phyloP scores from a whole-genome alignment of 306 rosid genomes.

The Citrullus colocynthis region DNA sequence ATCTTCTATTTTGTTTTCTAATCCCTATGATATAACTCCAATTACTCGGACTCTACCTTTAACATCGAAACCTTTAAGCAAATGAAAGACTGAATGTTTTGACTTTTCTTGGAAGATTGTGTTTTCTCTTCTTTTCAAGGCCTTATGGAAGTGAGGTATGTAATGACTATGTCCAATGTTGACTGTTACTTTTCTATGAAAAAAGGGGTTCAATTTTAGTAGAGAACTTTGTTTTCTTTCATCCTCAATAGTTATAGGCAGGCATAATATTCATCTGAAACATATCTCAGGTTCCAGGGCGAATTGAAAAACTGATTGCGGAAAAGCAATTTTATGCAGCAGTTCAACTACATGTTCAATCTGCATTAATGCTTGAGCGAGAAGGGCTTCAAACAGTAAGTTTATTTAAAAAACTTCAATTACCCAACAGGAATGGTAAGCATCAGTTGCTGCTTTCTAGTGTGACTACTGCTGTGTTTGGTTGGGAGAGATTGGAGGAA shows the following conservation, averaged over 20 bases:
- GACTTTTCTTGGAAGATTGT: not conserved
- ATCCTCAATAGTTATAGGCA: constrained; percentile 4
- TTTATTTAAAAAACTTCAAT: constrained; percentile 3
- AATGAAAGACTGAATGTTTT: not conserved
- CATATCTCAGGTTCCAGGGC: constrained; percentile 77
- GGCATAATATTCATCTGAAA: constrained; percentile 15
- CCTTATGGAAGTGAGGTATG: not conserved
- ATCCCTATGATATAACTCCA: not conserved
- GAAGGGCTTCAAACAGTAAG: constrained; percentile 92
- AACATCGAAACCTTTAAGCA: not conserved
- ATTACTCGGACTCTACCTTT: not conserved
- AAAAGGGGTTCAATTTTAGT: not conserved
- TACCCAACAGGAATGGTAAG: not conserved
- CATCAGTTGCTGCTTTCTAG: not conserved
- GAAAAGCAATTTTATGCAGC: constrained; percentile 97
- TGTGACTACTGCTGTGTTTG: not conserved
- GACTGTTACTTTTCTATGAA: not conserved
- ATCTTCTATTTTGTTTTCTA: not conserved
- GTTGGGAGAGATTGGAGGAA: not conserved
- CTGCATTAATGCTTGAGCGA: constrained; percentile 83
- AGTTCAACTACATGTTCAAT: constrained; percentile 83
- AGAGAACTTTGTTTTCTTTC: not conserved
- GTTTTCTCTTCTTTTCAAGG: not conserved
- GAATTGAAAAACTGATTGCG: constrained; percentile 74
- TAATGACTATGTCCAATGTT: not conserved